Evolutionary conservation across 73 alveolate genomes (phyloP).

Genomic region (Tetrahymena elliotti): DNA sequence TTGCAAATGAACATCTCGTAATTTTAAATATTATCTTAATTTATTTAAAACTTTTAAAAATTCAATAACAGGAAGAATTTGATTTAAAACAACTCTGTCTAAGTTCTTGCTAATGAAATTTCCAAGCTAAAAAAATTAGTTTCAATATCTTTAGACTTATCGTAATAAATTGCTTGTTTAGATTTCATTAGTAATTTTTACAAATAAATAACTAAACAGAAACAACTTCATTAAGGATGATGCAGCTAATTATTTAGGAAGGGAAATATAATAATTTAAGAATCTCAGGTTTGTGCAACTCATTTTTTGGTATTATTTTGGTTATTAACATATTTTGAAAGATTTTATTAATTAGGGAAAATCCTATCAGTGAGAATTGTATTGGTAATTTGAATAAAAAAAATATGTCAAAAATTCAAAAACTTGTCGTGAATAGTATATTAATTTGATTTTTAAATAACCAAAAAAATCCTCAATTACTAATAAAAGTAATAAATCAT

Average conservation of each 20-base stretch:
- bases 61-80: neutral
- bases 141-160: neutral
- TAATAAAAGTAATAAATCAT: neutral
- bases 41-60: too few species aligned
- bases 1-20: neutral
- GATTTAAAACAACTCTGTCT: neutral
- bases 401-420: neutral
- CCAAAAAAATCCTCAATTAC: neutral
- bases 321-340: neutral
- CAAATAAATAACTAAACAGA: neutral
- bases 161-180: neutral
- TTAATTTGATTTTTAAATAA: neutral
- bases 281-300: neutral
- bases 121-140: neutral
- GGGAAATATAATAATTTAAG: neutral
- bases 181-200: too few species aligned
- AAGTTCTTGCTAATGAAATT: neutral
- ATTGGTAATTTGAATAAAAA: neutral
- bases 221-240: neutral
- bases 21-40: neutral
- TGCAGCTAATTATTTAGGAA: neutral
- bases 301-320: neutral
- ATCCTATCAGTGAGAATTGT: neutral
- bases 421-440: neutral
- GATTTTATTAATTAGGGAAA: neutral